Base-by-base conservation (phyloP, 2,329 filamentous ascomycete species). In the Fusarium vanettenii region DNA sequence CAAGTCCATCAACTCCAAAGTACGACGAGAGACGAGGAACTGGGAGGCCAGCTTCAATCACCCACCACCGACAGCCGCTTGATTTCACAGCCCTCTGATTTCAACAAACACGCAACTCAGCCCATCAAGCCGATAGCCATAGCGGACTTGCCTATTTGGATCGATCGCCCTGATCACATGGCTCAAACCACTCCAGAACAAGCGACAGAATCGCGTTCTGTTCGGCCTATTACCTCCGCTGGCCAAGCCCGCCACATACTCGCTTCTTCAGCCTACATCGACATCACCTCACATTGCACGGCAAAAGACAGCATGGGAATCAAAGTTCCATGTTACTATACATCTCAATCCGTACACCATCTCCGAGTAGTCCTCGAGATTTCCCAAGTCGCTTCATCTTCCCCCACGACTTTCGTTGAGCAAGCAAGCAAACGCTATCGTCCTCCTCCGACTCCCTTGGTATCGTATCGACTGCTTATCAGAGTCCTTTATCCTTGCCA, bases 361-460 rank as follows among this genome's bases (percentile, higher is more conserved):
- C 55, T 52, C 52, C 45, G 60, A 71, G 52, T 64, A 39, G 29
- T 57, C 20, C n/a, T 57, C 41, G 67, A 60, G 70, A 62, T 71
- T 31, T 55, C 66, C 25, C 52, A 67, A 73, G 61, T 69, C 50
- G 59, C 71, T 39, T 70, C 69, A 18, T 37, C 64, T 27, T 27
- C 27, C 48, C 64, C 35, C 20, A 22, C 27, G 39, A 43, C 52
- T 59, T 64, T 39, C 33, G 60, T 52, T 63, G 70, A 73, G 59
- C 66, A 73, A 73, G 59, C 48, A 71, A 29, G 35, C 37, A 50
- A 62, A 20, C 35, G 48, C 31, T 50, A 45, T 64, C 62, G 11
- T 22, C 37, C 41, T 43, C 48, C 41, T 48, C 39, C 31, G 14
- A 57, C 29, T 52, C 41, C 67, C 60, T 55, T 41, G 71, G 57